A percentile compares a stretch with the other conserved stretches of the same genome.
phyloP scores from a whole-genome alignment of 345 rosid genomes.

The Moringa oleifera region DNA sequence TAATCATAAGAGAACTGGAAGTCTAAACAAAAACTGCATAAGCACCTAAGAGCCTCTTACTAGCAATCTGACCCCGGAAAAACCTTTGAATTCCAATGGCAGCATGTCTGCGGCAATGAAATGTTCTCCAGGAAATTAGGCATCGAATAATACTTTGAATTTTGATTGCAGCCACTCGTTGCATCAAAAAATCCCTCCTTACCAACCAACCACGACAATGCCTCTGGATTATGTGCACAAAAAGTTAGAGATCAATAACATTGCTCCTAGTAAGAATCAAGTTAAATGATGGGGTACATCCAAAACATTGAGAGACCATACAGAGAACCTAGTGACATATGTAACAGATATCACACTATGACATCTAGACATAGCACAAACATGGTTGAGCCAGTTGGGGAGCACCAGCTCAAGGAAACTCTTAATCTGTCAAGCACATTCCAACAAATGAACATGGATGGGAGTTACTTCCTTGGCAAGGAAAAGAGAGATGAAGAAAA shows the following conservation, averaged over 20 bases:
- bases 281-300: not conserved
- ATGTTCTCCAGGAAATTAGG: slow-evolving; percentile 28
- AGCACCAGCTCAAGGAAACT: not conserved
- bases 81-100: slow-evolving; percentile 55
- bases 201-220: slow-evolving; percentile 54
- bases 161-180: slow-evolving; percentile 38
- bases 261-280: no score
- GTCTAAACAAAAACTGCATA: slow-evolving; percentile 10
- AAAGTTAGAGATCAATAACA: slow-evolving; percentile 6
- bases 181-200: slow-evolving; percentile 41
- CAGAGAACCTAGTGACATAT: not conserved
- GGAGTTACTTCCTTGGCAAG: not conserved
- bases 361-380: not conserved
- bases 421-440: not conserved
- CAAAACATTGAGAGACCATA: not conserved
- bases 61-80: slow-evolving; percentile 45
- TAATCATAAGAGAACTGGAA: slow-evolving; percentile 5
- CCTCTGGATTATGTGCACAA: slow-evolving; percentile 36
- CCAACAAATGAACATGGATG: no score
- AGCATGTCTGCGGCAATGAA: slow-evolving; percentile 37
- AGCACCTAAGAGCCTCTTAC: slow-evolving; percentile 63
- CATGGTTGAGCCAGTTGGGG: not conserved
- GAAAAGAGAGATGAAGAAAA: not conserved
- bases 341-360: not conserved
- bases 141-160: slow-evolving; percentile 56